Conservation (phyloP, 495 filamentous ascomycete species). For the Aspergillus egyptiacus region DNA sequence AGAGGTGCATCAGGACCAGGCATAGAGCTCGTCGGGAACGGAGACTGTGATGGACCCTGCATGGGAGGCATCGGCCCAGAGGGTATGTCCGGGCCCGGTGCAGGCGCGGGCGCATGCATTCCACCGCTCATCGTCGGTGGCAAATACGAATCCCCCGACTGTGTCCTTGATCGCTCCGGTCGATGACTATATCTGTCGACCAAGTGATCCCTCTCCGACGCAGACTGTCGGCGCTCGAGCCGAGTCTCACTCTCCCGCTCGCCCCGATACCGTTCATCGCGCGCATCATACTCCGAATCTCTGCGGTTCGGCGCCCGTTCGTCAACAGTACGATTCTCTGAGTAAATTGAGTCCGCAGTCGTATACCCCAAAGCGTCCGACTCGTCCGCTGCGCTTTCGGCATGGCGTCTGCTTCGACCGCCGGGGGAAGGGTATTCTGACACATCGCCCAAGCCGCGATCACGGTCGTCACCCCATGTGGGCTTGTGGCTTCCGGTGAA, state of each 20-base stretch:
- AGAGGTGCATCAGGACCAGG: slow-evolving; percentile 19
- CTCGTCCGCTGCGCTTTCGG: slow-evolving; percentile 36
- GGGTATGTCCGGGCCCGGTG: too few relatives aligned
- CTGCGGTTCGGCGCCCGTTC: slow-evolving; percentile 30
- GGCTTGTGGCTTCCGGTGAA: slow-evolving; percentile 44
- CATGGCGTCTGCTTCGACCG: slow-evolving; percentile 32
- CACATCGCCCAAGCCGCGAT: slow-evolving; percentile 41
- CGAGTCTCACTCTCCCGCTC: slow-evolving; percentile 32
- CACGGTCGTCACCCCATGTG: slow-evolving; percentile 52
- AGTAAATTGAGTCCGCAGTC: slow-evolving; percentile 41
- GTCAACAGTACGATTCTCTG: slow-evolving; percentile 25
- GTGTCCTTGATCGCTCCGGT: slow-evolving; percentile 28
- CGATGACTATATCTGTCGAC: slow-evolving; percentile 27
- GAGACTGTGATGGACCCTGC: slow-evolving; percentile 1
- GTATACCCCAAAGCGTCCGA: slow-evolving; percentile 50
- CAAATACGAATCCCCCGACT: slow-evolving; percentile 30
- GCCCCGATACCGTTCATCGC: slow-evolving; percentile 17
- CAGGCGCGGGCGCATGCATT: slow-evolving; percentile 21
- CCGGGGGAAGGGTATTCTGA: slow-evolving; percentile 31
- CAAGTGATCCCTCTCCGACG: slow-evolving; percentile 21
- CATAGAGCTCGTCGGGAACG: slow-evolving; percentile 18
- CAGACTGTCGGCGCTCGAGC: slow-evolving; percentile 31
- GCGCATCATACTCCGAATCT: slow-evolving; percentile 22
- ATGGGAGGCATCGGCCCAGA: neutral
- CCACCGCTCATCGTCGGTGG: slow-evolving; percentile 21